Conservation (phyloP, 2,329 filamentous ascomycete genomes). For the Ophidiomyces ophidiicola region DNA sequence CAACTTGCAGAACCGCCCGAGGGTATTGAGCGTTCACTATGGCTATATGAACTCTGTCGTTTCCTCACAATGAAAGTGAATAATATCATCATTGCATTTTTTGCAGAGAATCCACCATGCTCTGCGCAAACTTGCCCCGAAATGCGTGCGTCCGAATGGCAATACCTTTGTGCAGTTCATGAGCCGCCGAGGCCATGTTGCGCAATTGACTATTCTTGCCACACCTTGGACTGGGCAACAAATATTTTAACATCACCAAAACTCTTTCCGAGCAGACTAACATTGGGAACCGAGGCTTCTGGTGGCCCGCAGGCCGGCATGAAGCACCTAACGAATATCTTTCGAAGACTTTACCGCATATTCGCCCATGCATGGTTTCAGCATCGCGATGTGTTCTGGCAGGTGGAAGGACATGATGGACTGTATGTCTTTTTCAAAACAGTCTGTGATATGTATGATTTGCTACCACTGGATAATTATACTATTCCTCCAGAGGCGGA, state of each 20-base stretch:
- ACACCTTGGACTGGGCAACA: constrained; percentile 94
- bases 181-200: constrained; percentile 94
- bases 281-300: constrained; percentile 39
- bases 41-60: constrained; percentile 95
- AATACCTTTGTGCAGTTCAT: constrained; percentile 95
- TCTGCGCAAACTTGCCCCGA: constrained; percentile 83
- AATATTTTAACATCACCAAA: constrained; percentile 90
- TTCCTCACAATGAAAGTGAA: constrained; percentile 94
- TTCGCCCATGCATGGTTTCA: constrained; percentile 99
- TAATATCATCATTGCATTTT: constrained; percentile 78
- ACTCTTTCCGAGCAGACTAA: constrained; percentile 80
- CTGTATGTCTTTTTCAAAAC: constrained; percentile 95
- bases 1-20: constrained; percentile 68
- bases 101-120: constrained; percentile 81
- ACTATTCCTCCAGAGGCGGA: constrained; percentile 90
- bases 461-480: constrained; percentile 89
- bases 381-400: constrained; percentile 89
- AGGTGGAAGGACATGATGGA: constrained; percentile 78
- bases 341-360: constrained; percentile 84
- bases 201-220: constrained; percentile 97
- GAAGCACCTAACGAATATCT: constrained; percentile 79
- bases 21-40: constrained; percentile 73
- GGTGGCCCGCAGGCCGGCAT: constrained; percentile 35
- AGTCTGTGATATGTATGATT: constrained; percentile 80
- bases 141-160: constrained; percentile 98